Evolutionary conservation across 2,329 filamentous ascomycete species (phyloP), one percentile per base, ranked within the genome.

Genomic region (Aureobasidium melanogenum): DNA sequence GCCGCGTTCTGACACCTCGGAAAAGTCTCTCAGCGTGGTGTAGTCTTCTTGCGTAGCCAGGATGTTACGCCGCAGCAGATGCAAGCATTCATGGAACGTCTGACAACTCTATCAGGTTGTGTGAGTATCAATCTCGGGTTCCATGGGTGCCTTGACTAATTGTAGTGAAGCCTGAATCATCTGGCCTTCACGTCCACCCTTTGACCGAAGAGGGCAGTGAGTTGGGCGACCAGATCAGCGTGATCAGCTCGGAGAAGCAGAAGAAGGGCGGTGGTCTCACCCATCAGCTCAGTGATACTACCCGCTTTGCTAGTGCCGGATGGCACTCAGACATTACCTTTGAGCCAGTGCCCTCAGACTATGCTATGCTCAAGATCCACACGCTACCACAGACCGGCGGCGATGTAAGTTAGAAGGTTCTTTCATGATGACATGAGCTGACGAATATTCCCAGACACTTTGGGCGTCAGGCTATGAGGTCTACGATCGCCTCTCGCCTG

Each of bases 251-350:
- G 55, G 77, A 81, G 69, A 79, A 81, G 74, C 76, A 82, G 68
- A 79, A 81, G 73, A 81, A 82, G 69, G 77, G 79, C 30, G 78
- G 79, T 66, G 79, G 80, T 67, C 68, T 82, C 63, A 82, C 80
- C 26, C 77, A 81, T 67, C 75, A 79, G 65, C 72, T 80, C 62
- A 81, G 76, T 65, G 79, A 80, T 65, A 77, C 79, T 47, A 78
- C 75, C 66, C 75, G 78, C 24, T 78, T 77, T 58, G 79, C 79
- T 30, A 75, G 73, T 67, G 71, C 65, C 55, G 78, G 75, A 12
- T 83, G 81, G 80, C 80, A 83, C 64, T 75, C 77, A 22, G 81
- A 83, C 63, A 80, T 82, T 62, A 79, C 78, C 2, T 83, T 83
- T 63, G 81, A 83, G 69, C 75, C 74, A 0, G 76, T 80, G 1